A percentile compares a stretch with the other conserved stretches of the same genome.
Conservation (phyloP, 805 yeast species). For the Wickerhamiella nectarea region DNA sequence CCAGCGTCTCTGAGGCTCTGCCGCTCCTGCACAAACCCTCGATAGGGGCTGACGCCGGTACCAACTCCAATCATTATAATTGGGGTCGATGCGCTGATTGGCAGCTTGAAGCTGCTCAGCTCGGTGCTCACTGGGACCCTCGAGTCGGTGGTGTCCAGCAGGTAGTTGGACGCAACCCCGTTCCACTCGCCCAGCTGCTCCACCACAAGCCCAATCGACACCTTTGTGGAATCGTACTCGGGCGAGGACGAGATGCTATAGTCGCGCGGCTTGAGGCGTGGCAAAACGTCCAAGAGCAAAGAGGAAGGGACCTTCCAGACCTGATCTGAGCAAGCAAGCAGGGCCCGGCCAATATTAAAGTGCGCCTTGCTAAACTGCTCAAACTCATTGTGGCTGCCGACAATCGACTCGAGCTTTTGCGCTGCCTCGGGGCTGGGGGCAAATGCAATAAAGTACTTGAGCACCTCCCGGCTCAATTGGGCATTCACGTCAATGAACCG, state of each 20-base stretch:
- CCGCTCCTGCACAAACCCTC: conserved; percentile 73
- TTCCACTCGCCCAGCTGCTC: conserved; percentile 29
- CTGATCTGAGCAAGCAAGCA: conserved; percentile 38
- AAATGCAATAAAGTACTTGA: conserved; percentile 50
- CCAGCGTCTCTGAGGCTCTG: conserved; percentile 26
- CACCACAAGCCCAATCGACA: conserved; percentile 68
- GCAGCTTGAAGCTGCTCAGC: conserved; percentile 68
- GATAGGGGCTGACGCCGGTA: conserved; percentile 81
- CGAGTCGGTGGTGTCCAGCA: background rate
- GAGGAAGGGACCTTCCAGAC: conserved; percentile 62
- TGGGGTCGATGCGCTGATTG: conserved; percentile 56
- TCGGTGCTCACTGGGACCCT: conserved; percentile 61
- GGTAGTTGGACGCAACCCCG: conserved; percentile 18
- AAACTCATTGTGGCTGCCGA: conserved; percentile 31
- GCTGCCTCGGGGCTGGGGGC: conserved; percentile 45
- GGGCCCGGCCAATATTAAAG: conserved; percentile 52
- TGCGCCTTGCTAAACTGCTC: conserved; percentile 42
- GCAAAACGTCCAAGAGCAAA: conserved; percentile 54
- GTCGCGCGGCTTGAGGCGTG: conserved; percentile 66
- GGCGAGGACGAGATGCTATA: conserved; percentile 78
- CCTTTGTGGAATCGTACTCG: conserved; percentile 45
- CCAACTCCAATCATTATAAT: conserved; percentile 77
- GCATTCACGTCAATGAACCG: conserved; percentile 70
- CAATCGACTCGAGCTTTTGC: background rate
- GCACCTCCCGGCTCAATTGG: conserved; percentile 60